Conservation (phyloP, 2,329 filamentous ascomycete genomes). For the Harringtonia lauricola region DNA sequence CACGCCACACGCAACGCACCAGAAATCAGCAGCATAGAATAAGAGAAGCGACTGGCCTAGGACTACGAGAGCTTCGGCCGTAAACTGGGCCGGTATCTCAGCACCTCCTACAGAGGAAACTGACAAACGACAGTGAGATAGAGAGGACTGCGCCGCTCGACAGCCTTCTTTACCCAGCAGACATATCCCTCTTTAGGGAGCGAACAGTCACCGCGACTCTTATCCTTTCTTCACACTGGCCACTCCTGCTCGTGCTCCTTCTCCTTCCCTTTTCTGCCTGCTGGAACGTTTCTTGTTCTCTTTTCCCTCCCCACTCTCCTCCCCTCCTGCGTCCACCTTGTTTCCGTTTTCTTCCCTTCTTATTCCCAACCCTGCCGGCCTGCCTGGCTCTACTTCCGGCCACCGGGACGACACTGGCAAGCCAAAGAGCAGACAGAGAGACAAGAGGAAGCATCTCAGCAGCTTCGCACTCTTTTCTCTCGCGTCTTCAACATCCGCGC, state of each 20-base stretch:
- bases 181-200: conserved; percentile 10
- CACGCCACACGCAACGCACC: background rate
- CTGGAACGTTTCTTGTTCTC: background rate
- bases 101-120: background rate
- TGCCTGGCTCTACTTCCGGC: no score
- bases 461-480: background rate
- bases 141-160: conserved; percentile 2
- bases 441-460: background rate
- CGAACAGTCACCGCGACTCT: conserved; percentile 2
- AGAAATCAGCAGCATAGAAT: background rate
- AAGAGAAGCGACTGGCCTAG: background rate
- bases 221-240: background rate
- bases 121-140: background rate
- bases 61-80: no score
- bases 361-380: no score
- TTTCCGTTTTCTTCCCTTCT: no score
- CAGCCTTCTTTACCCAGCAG: conserved; percentile 10
- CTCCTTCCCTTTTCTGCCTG: background rate
- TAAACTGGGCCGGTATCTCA: background rate
- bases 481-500: background rate
- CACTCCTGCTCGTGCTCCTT: background rate
- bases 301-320: background rate
- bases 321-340: no score
- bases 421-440: background rate
- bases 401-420: no score